A percentile compares a stretch with the other conserved stretches of the same genome.
These are phyloP conservation scores for Aureobasidium sp. DNA, from an alignment of 2,329 filamentous ascomycete species.

Conservation along the genomic window DNA sequence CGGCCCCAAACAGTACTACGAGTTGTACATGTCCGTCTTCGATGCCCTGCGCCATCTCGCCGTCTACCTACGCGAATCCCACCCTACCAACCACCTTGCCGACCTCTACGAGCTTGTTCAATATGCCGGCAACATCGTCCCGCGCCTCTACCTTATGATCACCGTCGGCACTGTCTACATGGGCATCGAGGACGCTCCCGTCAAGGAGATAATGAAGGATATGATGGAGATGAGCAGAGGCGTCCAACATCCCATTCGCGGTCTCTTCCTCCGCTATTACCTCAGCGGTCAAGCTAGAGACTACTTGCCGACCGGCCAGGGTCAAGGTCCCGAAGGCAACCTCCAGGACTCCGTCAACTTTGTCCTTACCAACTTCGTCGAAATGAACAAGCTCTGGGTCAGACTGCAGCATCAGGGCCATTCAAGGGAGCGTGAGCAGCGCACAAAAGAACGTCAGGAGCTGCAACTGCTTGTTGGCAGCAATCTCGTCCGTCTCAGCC, in stretches of 20 bases:
- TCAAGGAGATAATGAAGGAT: conserved; percentile 99
- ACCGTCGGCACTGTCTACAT: conserved; percentile 99
- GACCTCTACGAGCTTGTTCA: conserved; percentile 97
- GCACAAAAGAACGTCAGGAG: conserved; percentile 91
- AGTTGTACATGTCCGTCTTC: conserved; percentile 98
- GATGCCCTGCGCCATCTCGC: conserved; percentile 95
- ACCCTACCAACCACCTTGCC: conserved; percentile 94
- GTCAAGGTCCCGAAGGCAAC: conserved; percentile 91
- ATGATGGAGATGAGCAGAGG: conserved; percentile 99
- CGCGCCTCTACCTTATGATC: conserved; percentile 95
- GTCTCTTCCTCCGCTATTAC: conserved; percentile 92
- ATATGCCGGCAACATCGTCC: conserved; percentile 96
- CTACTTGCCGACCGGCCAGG: conserved; percentile 69
- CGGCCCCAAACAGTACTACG: conserved; percentile 99
- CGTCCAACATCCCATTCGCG: conserved; percentile 92
- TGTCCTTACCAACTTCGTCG: conserved; percentile 95
- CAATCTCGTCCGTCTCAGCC: conserved; percentile 90
- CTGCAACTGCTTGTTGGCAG: conserved; percentile 91
- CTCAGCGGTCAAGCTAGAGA: conserved; percentile 92
- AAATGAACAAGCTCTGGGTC: conserved; percentile 99
- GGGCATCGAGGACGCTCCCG: conserved; percentile 93
- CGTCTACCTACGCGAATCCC: conserved; percentile 92
- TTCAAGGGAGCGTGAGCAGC: conserved; percentile 85
- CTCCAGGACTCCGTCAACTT: conserved; percentile 97
- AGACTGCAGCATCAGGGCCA: conserved; percentile 95